phyloP scores from a whole-genome alignment of 306 rosid genomes.

The Vachellia collinsii region DNA sequence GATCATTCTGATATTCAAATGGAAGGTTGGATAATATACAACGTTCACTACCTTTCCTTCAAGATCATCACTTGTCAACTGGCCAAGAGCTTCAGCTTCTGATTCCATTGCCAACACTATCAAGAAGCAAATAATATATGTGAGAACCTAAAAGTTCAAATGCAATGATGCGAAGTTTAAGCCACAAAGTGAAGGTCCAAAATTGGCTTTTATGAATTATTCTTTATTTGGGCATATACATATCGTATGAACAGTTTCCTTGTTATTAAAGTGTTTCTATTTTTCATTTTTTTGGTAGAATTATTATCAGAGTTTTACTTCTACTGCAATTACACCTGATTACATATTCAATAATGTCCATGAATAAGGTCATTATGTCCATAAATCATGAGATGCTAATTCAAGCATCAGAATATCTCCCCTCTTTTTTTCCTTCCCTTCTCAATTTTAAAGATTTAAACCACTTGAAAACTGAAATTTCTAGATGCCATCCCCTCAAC shows the following conservation, averaged over 20 bases:
- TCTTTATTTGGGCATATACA: neutral
- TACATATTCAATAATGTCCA: conserved; percentile 28
- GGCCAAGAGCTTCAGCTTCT: conserved; percentile 96
- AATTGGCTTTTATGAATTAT: neutral
- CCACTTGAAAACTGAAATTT: neutral
- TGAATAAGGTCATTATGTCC: conserved; percentile 23
- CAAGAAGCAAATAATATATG: conserved; percentile 34
- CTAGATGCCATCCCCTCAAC: neutral
- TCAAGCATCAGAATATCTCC: neutral
- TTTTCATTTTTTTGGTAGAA: neutral
- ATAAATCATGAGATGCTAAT: conserved; percentile 6
- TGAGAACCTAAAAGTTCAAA: conserved; percentile 13
- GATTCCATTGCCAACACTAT: conserved; percentile 95
- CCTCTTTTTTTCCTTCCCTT: neutral
- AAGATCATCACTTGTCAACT: conserved; percentile 84
- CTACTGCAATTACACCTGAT: neutral
- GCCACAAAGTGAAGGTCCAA: neutral
- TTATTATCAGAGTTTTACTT: neutral
- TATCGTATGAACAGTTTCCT: neutral
- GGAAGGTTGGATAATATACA: neutral
- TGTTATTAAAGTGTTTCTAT: neutral
- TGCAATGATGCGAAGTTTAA: neutral
- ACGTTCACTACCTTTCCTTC: conserved; percentile 78
- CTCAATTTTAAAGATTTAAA: neutral
- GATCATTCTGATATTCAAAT: conserved; percentile 42